Base-by-base conservation (phyloP, 352 stramenopile species). In the Phytophthora cactorum region DNA sequence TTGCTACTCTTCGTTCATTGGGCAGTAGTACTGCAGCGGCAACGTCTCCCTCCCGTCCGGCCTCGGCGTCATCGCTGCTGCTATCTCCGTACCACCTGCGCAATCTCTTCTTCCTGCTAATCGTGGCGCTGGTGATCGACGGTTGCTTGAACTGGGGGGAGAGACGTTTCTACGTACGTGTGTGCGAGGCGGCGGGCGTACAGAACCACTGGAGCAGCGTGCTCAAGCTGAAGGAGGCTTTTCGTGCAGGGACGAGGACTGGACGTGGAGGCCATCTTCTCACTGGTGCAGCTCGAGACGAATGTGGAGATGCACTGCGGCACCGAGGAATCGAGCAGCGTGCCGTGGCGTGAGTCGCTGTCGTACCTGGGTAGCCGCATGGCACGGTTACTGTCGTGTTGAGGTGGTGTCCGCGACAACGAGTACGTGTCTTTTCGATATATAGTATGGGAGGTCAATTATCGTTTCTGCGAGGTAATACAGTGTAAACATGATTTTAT, bases 21-120 rank as follows among this genome's bases (percentile, higher is more conserved):
- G 63, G 50, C 43, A 38, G 56, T 14, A 60, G 27, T 0, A 36
- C 47, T 6, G 34, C 39, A 9, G 32, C 39, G 27, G 50, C 56
- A n/a, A 50, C 41, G 3, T n/a, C 28, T 11, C 28, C 27, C 15
- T 65, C 53, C 2, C 29, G 38, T 1, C 51, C 52, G 4, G 31
- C 38, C 7, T 17, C 39, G 32, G 9, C 25, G 2, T 27, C 62
- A 38, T 59, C 64, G 10, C 28, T 67, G 0, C 6, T 69, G 10
- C 28, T 68, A 1, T 63, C 65, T 17, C 61, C 51, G 1, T 69
- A 78, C 4, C 77, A 86, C 47, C 36, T 79, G 6, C 68, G 63
- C 11, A 86, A 83, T 39, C 55, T 88, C 12, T 75, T 83, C 41
- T 70, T 82, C 44, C 55, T 88, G 36, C 66, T 88, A 8, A 74